These are phyloP conservation scores for Scheffersomyces ergatensis DNA, from an alignment of 805 yeast species.

Conservation along the genomic window DNA sequence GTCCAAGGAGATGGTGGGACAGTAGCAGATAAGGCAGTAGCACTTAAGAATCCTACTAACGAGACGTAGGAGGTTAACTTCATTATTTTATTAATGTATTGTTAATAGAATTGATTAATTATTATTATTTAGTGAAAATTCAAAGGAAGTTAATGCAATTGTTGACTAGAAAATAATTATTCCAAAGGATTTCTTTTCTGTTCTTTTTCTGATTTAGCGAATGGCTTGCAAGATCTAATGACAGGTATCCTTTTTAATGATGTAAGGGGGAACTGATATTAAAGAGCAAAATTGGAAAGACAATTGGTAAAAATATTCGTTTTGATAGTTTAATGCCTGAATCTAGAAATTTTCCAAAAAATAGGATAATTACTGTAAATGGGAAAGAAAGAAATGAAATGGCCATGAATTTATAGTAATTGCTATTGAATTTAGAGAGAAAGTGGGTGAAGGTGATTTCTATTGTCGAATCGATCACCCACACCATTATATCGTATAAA, in stretches of 20 bases:
- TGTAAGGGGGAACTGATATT: too few species aligned
- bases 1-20: conserved; percentile 27
- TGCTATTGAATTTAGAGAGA: not conserved
- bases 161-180: not conserved
- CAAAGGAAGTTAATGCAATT: not conserved
- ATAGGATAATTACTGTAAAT: not conserved
- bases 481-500: too few species aligned
- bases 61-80: not conserved
- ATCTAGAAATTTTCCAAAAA: too few species aligned
- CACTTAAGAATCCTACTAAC: not conserved
- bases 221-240: not conserved
- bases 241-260: too few species aligned
- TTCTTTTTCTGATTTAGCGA: not conserved
- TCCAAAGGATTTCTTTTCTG: not conserved
- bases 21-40: conserved; percentile 10
- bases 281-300: too few species aligned
- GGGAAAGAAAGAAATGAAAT: not conserved
- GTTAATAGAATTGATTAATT: not conserved
- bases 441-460: not conserved
- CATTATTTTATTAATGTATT: not conserved
- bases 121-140: not conserved
- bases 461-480: too few species aligned
- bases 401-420: not conserved
- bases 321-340: too few species aligned
- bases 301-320: too few species aligned